Percentiles rank a stretch among this genome's conserved stretches.
phyloP scores from a whole-genome alignment of 1,284 basidiomycete species.

The Mycena citricolor region DNA sequence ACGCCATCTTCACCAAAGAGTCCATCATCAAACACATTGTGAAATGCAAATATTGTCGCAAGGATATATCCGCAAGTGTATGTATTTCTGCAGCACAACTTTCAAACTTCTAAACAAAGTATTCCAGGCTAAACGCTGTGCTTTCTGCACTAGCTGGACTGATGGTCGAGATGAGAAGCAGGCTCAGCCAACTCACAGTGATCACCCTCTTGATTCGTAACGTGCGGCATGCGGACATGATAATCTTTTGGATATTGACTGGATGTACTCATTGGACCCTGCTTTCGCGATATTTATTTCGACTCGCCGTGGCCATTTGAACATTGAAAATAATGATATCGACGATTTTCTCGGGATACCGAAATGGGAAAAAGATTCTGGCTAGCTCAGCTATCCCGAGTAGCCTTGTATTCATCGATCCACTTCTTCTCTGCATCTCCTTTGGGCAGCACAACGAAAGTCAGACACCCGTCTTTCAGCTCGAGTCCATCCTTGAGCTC shows the following conservation, averaged over 20 bases:
- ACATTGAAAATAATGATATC: background rate
- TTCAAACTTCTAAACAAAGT: background rate
- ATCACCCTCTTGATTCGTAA: background rate
- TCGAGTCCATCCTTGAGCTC: constrained; percentile 78
- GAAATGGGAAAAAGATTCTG: background rate
- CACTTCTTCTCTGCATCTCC: constrained; percentile 82
- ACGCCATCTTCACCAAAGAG: constrained; percentile 32
- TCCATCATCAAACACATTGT: constrained; percentile 36
- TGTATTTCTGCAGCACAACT: background rate
- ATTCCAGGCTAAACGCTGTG: constrained; percentile 27
- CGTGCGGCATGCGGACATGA: background rate
- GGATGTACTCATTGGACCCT: background rate
- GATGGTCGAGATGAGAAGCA: constrained; percentile 29
- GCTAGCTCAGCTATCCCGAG: constrained; percentile 35
- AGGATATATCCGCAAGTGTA: constrained; percentile 33
- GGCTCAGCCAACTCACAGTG: too few species aligned
- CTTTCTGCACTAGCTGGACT: constrained; percentile 29
- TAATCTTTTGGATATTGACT: background rate
- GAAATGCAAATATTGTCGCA: constrained; percentile 38
- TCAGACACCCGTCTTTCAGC: constrained; percentile 83
- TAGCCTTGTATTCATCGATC: constrained; percentile 87
- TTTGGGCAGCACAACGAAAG: constrained; percentile 83
- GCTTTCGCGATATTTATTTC: background rate
- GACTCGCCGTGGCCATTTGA: background rate
- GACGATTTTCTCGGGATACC: too few species aligned